Conservation (phyloP, 495 filamentous ascomycete genomes). For the Xylaria curta region DNA sequence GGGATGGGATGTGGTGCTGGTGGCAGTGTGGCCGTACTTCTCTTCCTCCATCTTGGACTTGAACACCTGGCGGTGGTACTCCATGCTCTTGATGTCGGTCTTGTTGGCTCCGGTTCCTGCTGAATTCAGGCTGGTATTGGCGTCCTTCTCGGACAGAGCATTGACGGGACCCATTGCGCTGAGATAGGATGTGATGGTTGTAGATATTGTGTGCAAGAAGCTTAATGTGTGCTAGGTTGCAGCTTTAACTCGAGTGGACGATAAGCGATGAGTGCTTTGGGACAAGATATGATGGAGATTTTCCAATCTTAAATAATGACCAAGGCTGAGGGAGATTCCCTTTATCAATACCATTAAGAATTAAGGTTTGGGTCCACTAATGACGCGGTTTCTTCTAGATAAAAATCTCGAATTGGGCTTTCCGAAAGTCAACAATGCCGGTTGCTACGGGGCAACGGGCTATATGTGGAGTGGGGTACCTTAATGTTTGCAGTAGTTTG, state of each 20-base stretch:
- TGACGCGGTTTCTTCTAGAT: neutral
- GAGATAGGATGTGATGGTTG: neutral
- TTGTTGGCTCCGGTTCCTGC: conserved; percentile 41
- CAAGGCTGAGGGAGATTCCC: neutral
- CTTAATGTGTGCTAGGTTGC: neutral
- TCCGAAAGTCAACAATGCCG: conserved; percentile 28
- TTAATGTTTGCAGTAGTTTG: neutral
- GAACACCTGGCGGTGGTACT: conserved; percentile 79
- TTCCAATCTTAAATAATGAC: neutral
- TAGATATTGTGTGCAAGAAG: neutral
- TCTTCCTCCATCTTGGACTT: conserved; percentile 73
- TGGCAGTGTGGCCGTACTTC: conserved; percentile 57
- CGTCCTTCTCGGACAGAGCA: conserved; percentile 64
- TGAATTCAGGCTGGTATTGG: conserved; percentile 55
- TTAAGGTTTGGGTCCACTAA: neutral
- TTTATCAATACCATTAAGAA: conserved; percentile 15
- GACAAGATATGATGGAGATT: neutral
- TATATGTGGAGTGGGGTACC: neutral
- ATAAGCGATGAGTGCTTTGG: neutral
- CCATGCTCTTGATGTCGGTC: conserved; percentile 67
- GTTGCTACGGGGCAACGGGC: conserved; percentile 29
- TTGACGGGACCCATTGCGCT: conserved; percentile 44
- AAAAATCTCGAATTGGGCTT: conserved; percentile 16
- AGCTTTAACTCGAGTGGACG: neutral
- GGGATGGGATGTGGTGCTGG: neutral